These are phyloP conservation scores for Oidium heveae DNA, from an alignment of 2,329 filamentous ascomycete species.

Conservation along the genomic window DNA sequence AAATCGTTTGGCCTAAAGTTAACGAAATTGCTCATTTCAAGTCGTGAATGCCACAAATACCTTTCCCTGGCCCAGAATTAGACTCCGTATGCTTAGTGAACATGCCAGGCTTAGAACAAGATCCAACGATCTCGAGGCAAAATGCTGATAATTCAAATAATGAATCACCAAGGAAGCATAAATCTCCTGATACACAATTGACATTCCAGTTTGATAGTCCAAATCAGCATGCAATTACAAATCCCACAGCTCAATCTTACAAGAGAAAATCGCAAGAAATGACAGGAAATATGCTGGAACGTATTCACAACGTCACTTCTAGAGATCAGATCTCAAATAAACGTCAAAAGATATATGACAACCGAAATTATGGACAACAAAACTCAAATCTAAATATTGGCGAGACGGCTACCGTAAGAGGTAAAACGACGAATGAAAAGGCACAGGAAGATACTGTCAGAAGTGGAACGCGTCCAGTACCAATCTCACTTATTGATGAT, in stretches of 20 bases:
- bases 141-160: no score
- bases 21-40: no score
- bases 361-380: slow-evolving; percentile 16
- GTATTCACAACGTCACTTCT: slow-evolving; percentile 48
- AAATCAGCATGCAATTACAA: neutral
- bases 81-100: no score
- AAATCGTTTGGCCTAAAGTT: no score
- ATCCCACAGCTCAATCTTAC: neutral
- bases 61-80: no score
- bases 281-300: slow-evolving; percentile 35
- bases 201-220: slow-evolving; percentile 14
- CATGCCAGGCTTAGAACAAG: no score
- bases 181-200: slow-evolving; percentile 2
- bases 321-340: slow-evolving; percentile 38
- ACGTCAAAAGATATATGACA: slow-evolving; percentile 30
- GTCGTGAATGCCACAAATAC: no score
- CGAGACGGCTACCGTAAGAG: slow-evolving; percentile 6
- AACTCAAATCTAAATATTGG: slow-evolving; percentile 19
- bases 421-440: slow-evolving; percentile 19
- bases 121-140: no score
- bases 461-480: slow-evolving; percentile 16
- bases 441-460: slow-evolving; percentile 11
- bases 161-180: no score
- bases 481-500: slow-evolving; percentile 18
- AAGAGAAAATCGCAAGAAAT: neutral